Conservation (phyloP, 2,329 filamentous ascomycete genomes). For the Colletotrichum gloeosporioides region DNA sequence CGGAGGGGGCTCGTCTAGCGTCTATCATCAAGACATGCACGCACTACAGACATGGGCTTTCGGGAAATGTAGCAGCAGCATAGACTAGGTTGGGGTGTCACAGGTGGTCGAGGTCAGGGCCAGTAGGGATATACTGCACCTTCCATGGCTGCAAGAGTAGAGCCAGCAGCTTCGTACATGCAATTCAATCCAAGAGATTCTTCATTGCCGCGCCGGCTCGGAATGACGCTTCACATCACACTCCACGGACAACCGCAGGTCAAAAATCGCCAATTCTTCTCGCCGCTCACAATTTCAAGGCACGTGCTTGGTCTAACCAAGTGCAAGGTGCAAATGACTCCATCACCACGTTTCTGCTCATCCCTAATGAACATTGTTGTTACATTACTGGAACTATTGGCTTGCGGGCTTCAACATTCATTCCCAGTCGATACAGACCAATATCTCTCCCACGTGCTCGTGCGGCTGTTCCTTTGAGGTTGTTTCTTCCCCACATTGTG, state of each 20-base stretch:
- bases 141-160: background rate
- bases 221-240: background rate
- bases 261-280: background rate
- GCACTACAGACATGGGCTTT: background rate
- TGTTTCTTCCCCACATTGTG: background rate
- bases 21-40: background rate
- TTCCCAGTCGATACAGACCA: fast-evolving
- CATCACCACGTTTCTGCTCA: no score
- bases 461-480: background rate
- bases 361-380: no score
- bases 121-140: background rate
- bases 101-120: background rate
- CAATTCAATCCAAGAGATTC: background rate
- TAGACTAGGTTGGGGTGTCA: background rate
- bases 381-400: no score
- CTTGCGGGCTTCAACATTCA: background rate
- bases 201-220: fast-evolving
- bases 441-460: background rate
- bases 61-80: background rate
- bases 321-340: no score
- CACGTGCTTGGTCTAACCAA: fast-evolving
- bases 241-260: background rate
- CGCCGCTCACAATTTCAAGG: background rate
- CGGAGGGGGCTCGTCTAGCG: background rate
- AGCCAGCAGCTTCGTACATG: background rate